Base-by-base conservation (phyloP, 2,329 filamentous ascomycete genomes). In the Colletotrichum sublineola region DNA sequence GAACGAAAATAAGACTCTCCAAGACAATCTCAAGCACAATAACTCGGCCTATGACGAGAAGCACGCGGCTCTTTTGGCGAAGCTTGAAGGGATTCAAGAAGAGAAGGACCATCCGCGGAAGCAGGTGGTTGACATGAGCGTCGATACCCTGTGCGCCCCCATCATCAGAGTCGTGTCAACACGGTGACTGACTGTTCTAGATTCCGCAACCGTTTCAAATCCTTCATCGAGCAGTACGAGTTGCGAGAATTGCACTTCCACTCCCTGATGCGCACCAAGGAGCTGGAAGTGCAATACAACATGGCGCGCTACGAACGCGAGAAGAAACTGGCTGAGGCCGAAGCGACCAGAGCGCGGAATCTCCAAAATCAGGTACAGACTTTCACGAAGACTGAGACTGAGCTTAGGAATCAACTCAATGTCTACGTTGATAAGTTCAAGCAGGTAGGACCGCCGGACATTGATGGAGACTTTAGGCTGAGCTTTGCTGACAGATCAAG, bases 371-470 rank as follows among this genome's bases (percentile, higher is more conserved):
- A 99, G 83, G 95, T 98, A 33, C 94, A 95, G 76, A 97, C 95
- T 2, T 98, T 98, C 81, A 96, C 95, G 46, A 96, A 97, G 82
- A 98, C 96, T 12, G 96, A 99, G 83, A 93, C 94, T 20, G 96
- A 98, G 82, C 88, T 99, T 67, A 88, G 96, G 73, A 97, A 94
- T 78, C 96, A 99, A 83, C 90, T 99, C 77, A 98, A 98, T 81
- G 96, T 98, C 77, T 99, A 99, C 78, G 96, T 98, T 36, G 96
- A 99, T 81, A 99, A 98, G 85, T 98, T 98, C 85, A 98, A 98
- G 86, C 96, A 99, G 93, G 96, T 97, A 90, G 82, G 89, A 36
- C 18, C 44, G 62, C 55, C 42, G 36, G 38, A 44, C 18, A 53
- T 31, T 48, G 31, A 64, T 64, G 48, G 40, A 63, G 36, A 53